Conservation (phyloP, 1,284 basidiomycete genomes). For the Taiwanofungus camphoratus region DNA sequence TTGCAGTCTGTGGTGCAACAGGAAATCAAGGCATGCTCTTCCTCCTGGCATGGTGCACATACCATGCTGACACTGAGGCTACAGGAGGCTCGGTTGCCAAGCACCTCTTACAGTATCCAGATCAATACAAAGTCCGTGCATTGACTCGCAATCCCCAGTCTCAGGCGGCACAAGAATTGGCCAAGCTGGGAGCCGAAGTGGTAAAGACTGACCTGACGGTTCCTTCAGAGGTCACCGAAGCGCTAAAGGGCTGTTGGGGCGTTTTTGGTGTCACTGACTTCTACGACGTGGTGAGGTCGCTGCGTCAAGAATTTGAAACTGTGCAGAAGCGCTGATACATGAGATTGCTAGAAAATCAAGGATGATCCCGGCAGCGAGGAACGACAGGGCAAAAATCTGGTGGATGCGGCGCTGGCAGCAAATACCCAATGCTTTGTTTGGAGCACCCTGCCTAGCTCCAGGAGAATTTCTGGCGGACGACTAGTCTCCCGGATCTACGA, state of each 20-base stretch:
- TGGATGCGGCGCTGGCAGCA: constrained; percentile 17
- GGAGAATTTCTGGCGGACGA: constrained; percentile 18
- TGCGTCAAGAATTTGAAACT: too few species aligned
- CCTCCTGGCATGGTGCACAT: neutral
- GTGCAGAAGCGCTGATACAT: too few species aligned
- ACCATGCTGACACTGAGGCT: neutral
- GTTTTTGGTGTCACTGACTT: constrained; percentile 24
- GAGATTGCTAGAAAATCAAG: constrained; percentile 17
- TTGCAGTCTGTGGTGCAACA: constrained; percentile 20
- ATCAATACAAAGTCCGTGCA: constrained; percentile 16
- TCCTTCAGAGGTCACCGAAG: constrained; percentile 11
- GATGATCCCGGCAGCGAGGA: constrained; percentile 22
- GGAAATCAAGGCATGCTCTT: constrained; percentile 17
- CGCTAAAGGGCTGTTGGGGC: constrained; percentile 20
- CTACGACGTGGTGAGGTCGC: constrained; percentile 22
- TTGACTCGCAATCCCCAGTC: constrained; percentile 17
- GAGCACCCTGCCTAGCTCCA: constrained; percentile 22
- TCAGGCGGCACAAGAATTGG: constrained; percentile 11
- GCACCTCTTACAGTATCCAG: constrained; percentile 14
- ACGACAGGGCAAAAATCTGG: constrained; percentile 22
- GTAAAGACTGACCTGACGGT: constrained; percentile 18
- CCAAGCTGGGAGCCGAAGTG: constrained; percentile 16
- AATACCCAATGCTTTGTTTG: constrained; percentile 19
- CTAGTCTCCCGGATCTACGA: constrained; percentile 22
- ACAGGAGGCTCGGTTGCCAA: constrained; percentile 19